Base-by-base conservation (phyloP, 192 early-diverging fungal species). In the Pilaira anomala region DNA sequence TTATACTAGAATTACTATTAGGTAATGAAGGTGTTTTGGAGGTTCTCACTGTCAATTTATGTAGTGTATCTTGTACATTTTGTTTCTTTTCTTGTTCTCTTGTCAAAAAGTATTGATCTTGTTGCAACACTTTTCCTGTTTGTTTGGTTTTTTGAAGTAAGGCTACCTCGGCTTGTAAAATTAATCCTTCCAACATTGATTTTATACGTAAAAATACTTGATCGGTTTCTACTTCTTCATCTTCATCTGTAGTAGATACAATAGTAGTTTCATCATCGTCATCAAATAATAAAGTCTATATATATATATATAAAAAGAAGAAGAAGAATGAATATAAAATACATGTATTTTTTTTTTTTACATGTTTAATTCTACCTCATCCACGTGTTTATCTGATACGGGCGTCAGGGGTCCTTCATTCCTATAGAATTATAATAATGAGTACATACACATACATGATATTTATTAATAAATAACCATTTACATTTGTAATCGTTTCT, bases 391-490 rank as follows among this genome's bases (percentile, higher is more conserved):
- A 18, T 63, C 67, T 39, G 67, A 63, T 9, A 69, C 60, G 26
- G 67, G 67, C 36, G 60, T 54, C 51, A 69, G 46, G 53, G 67
- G 67, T 51, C 60, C 49, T 13, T 69, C 67, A 63, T 56, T 63
- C 48, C 67, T 69, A 44, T 25, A 42, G 18, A 53, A 24, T 40
- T 1, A 44, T 63, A 25, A 42, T 40, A 9, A 3, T 28, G 16
- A 26, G n/a, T 39, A n/a, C 60, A 24, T 36, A 62, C 19, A 21
- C 26, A 24, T 13, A 40, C 29, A 44, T 44, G 24, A 42, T 19
- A 29, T 7, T 58, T 22, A 22, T 33, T 49, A 28, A 18, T 14
- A 39, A 21, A 19, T 12, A 29, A 19, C 16, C 6, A 42, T 50
- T 57, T 69, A 69, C 67, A 42, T 63, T 36, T 57, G 22, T 45